A percentile compares a stretch with the other conserved stretches of the same genome.
phyloP scores from a whole-genome alignment of 2,329 filamentous ascomycete species.

The Trichoderma endophyticum region DNA sequence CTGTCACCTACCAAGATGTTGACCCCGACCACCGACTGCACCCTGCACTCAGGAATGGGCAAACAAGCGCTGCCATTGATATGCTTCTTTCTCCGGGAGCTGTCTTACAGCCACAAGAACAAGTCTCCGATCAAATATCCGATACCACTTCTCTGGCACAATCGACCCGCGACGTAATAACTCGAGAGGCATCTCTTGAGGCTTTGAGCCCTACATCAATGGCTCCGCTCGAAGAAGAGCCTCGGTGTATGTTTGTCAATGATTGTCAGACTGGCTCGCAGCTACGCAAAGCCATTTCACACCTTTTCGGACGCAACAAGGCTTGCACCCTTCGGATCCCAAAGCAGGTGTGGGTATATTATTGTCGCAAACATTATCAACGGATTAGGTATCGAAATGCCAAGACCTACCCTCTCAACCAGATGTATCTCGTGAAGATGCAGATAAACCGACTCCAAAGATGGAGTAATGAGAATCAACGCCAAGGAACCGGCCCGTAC shows the following conservation, averaged over 20 bases:
- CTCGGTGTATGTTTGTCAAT: conserved; percentile 53
- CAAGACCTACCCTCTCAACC: conserved; percentile 56
- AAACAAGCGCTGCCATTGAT: background rate
- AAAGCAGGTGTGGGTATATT: conserved; percentile 67
- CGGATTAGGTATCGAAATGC: conserved; percentile 67
- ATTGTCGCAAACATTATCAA: conserved; percentile 82
- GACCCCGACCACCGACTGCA: background rate
- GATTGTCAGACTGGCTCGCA: conserved; percentile 59
- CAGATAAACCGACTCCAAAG: conserved; percentile 61
- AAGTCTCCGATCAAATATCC: background rate
- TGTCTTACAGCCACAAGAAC: background rate
- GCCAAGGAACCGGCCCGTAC: conserved; percentile 29
- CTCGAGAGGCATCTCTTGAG: background rate
- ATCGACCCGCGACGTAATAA: background rate
- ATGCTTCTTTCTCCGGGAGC: background rate
- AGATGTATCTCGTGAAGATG: conserved; percentile 61
- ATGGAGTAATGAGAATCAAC: conserved; percentile 56
- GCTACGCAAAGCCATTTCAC: conserved; percentile 72
- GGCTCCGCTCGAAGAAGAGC: background rate
- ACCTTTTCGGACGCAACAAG: conserved; percentile 83
- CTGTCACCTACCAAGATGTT: background rate
- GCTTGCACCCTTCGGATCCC: conserved; percentile 69
- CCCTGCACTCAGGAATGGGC: background rate
- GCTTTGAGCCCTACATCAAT: background rate
- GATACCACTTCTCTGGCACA: background rate